phyloP scores from a whole-genome alignment of 2,329 filamentous ascomycete species.

The Paecilomyces formosus region DNA sequence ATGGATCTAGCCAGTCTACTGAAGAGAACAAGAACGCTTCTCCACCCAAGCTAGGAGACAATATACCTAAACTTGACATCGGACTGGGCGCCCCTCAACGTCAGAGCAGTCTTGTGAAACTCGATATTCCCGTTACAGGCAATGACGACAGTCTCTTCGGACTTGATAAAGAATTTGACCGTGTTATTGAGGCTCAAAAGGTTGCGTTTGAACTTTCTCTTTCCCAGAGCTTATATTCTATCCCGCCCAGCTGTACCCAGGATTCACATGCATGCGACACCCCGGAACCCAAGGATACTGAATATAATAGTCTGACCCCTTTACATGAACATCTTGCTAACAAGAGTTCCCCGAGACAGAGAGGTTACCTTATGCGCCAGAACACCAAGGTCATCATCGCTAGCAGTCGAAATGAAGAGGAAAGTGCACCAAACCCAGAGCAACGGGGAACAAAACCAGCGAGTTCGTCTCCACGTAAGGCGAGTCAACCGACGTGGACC shows the following conservation, averaged over 20 bases:
- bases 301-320: constrained; percentile 20
- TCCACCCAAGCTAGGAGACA: not conserved
- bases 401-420: constrained; percentile 63
- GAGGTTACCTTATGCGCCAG: constrained; percentile 96
- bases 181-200: constrained; percentile 96
- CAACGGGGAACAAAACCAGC: constrained; percentile 50
- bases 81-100: constrained; percentile 38
- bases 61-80: not conserved
- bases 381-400: constrained; percentile 96
- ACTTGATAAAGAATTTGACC: constrained; percentile 85
- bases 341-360: constrained; percentile 61
- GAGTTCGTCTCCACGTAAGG: constrained; percentile 61
- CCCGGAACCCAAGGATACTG: constrained; percentile 14
- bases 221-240: constrained; percentile 23
- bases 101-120: constrained; percentile 68
- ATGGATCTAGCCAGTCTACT: constrained; percentile 11
- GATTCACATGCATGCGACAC: constrained; percentile 10
- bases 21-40: constrained; percentile 6
- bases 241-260: constrained; percentile 6
- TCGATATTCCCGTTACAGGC: constrained; percentile 70
- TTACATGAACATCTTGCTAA: constrained; percentile 51
- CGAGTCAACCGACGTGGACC: constrained; percentile 85
- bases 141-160: constrained; percentile 65
- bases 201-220: constrained; percentile 55
- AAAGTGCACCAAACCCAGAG: constrained; percentile 20